These are phyloP conservation scores for Podosphaera fusca DNA, from an alignment of 2,329 filamentous ascomycete species.

Conservation along the genomic window DNA sequence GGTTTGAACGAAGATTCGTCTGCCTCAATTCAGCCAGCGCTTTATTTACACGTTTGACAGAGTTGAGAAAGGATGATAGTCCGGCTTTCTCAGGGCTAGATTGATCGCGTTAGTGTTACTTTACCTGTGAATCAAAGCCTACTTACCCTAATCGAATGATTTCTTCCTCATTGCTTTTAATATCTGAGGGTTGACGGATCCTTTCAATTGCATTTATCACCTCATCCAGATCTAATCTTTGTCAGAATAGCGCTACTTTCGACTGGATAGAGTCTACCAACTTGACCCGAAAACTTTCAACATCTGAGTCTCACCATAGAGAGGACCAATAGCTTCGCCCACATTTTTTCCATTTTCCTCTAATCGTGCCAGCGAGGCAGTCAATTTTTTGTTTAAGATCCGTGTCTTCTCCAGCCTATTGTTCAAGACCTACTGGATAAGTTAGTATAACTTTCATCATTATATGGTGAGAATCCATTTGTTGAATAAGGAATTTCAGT, in stretches of 20 bases:
- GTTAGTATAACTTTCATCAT: slow-evolving; percentile 2
- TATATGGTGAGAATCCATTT: background rate
- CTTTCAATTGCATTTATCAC: slow-evolving; percentile 72
- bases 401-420: slow-evolving; percentile 75
- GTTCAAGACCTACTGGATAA: slow-evolving; percentile 27
- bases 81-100: slow-evolving; percentile 55
- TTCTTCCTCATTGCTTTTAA: slow-evolving; percentile 74
- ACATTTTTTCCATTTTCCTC: slow-evolving; percentile 80
- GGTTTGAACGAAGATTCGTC: slow-evolving; percentile 81
- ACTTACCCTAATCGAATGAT: slow-evolving; percentile 59
- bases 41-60: slow-evolving; percentile 69
- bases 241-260: slow-evolving; percentile 5
- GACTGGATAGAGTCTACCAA: slow-evolving; percentile 18
- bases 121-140: background rate
- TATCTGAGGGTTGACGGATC: slow-evolving; percentile 74
- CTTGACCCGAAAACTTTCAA: slow-evolving; percentile 72
- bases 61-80: slow-evolving; percentile 64
- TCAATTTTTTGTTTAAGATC: slow-evolving; percentile 84
- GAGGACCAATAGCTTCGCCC: slow-evolving; percentile 72
- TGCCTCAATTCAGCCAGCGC: slow-evolving; percentile 66
- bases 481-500: background rate
- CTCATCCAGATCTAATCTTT: slow-evolving; percentile 49
- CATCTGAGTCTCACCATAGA: slow-evolving; percentile 77
- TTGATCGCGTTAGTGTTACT: slow-evolving; percentile 6
- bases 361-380: slow-evolving; percentile 61